Base-by-base conservation (phyloP, 2,329 filamentous ascomycete genomes). In the Rhinocladiella similis region DNA sequence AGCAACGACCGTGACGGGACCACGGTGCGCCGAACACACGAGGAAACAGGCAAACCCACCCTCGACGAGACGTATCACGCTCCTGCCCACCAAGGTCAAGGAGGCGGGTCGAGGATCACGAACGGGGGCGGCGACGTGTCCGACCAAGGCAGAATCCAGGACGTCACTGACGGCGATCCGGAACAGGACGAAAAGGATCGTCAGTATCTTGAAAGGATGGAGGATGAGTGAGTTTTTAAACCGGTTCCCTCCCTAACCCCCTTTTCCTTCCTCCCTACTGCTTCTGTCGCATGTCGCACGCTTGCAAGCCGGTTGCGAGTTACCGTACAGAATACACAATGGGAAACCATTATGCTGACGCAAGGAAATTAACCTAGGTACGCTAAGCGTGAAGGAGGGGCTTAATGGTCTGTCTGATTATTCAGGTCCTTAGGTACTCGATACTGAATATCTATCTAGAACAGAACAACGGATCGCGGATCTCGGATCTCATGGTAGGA, bases 201-300 rank as follows among this genome's bases (percentile, higher is more conserved):
- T 16, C 57, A 76, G 35, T 77, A 75, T 57, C 72, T 75, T 61
- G 74, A 77, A 63, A 68, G 72, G n/a, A 77, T 77, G 65, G 75
- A 75, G 67, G 75, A 75, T 47, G 76, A 78, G 63, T 74, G 29
- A 12, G 29, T 33, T 10, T 33, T 33, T 33, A 7, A 3, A 4
- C 29, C 29, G 3, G 2, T 33, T 33, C 29, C 10, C 6, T 3
- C 6, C 29, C 3, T n/a, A n/a, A n/a, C n/a, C 29, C 29, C 10
- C 10, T 33, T 33, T 7, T 33, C 29, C 25, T 27, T 7, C 25
- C 25, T 27, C 7, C 7, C 7, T n/a, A n/a, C n/a, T n/a, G n/a
- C n/a, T n/a, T n/a, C n/a, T n/a, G n/a, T n/a, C n/a, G n/a, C n/a
- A n/a, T n/a, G n/a, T n/a, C n/a, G n/a, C n/a, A n/a, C n/a, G n/a